Evolutionary conservation across 352 stramenopile genomes (phyloP), one percentile per base, ranked within the genome.

Genomic region (Phytopythium cucurbitacearum): DNA sequence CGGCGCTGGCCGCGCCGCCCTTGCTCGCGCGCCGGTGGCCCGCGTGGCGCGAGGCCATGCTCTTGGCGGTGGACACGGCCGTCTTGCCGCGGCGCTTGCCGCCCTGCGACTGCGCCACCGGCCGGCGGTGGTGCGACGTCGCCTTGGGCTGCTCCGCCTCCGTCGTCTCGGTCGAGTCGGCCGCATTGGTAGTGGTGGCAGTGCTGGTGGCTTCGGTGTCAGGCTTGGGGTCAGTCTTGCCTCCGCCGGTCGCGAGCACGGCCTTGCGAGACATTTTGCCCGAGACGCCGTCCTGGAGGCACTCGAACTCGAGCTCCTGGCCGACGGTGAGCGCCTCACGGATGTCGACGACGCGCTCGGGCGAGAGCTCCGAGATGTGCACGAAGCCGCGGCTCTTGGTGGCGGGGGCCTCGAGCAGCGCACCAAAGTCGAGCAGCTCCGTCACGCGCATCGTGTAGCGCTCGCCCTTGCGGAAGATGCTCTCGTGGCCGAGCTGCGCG

Each of bases 361-460:
- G 63, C 3, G 84, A 65, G n/a, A 98, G 65, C 65, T 99, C 90
- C 36, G 87, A 97, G 50, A 98, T 90, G 78, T 99, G 96, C 35
- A 98, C 79, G 39, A 99, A 89, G 40, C 87, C 96, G 35, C 95
- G 84, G 51, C 97, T 81, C 32, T 74, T 69, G 37, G 91, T 59
- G 33, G 90, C 83, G 37, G 48, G 48, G 21, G 78, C 72, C 59
- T 92, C 78, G 43, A 99, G 79, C 48, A 98, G 85, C 15, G 89
- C 91, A 34, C 96, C 96, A 67, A 98, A 99, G 64, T 99, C 95
- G 68, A 98, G 92, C 8, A 98, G 60, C 50, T 98, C 86, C 28
- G 82, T 87, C 49, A 99, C 90, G 15, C 80, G 92, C 54, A 96
- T 97, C 53, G 85, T 85, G 67, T 98, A 96, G 41, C 86, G 80